Evolutionary conservation across 2,329 filamentous ascomycete species (phyloP).

Genomic region (Aspergillus proliferans): DNA sequence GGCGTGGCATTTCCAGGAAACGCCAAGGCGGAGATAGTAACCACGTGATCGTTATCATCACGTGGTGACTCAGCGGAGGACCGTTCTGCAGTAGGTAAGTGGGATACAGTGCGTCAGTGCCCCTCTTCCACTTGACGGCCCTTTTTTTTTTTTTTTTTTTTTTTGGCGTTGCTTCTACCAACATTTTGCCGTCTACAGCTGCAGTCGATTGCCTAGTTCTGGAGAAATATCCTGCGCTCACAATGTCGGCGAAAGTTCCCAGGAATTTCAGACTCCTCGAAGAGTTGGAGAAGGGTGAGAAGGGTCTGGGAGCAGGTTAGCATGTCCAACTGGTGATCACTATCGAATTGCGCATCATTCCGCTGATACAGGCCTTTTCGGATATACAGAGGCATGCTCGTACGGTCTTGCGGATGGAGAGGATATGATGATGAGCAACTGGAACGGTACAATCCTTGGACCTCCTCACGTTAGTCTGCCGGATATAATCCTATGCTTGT

Average conservation of each 20-base stretch:
- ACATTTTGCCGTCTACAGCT: background rate
- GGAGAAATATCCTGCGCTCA: conserved; percentile 4
- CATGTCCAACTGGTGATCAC: background rate
- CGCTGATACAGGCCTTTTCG: conserved; percentile 14
- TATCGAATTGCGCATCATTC: background rate
- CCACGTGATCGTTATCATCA: conserved; percentile 18
- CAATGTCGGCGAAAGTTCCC: conserved; percentile 70
- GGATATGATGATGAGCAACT: conserved; percentile 94
- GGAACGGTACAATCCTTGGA: conserved; percentile 96
- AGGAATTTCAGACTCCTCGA: conserved; percentile 94
- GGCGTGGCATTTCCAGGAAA: conserved; percentile 13
- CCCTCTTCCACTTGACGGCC: conserved; percentile 15
- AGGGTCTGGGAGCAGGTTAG: conserved; percentile 78
- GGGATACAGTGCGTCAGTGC: conserved; percentile 11
- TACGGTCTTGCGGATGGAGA: conserved; percentile 92
- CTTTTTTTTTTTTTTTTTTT: no score
- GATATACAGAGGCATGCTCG: conserved; percentile 74
- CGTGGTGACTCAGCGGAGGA: background rate
- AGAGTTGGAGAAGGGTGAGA: conserved; percentile 98
- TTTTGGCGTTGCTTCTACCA: background rate
- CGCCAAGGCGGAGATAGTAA: conserved; percentile 13
- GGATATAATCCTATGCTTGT: background rate
- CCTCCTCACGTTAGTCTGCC: conserved; percentile 74
- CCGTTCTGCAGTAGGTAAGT: conserved; percentile 6
- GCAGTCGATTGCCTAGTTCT: background rate